A percentile compares a stretch with the other conserved stretches of the same genome.
Conservation (phyloP, 768 basidiomycete species). For the Pulveroboletus ravenelii region DNA sequence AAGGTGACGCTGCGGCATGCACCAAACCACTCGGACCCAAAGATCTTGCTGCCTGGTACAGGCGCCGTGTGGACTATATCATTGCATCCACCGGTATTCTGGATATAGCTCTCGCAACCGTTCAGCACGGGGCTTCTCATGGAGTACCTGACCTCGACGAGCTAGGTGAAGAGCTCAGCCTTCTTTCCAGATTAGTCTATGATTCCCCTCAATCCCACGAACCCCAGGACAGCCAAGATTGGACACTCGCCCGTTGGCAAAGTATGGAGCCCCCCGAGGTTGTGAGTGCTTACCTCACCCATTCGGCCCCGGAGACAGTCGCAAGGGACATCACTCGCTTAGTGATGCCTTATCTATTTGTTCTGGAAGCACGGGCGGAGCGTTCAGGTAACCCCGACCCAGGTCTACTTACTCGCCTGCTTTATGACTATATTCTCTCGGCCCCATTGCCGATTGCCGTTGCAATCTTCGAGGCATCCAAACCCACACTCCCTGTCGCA, state of each 20-base stretch:
- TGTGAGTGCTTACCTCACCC: conserved; percentile 68
- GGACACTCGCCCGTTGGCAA: conserved; percentile 75
- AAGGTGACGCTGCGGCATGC: conserved; percentile 4
- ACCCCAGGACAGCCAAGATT: conserved; percentile 50
- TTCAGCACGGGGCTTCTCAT: conserved; percentile 83
- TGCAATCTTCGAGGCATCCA: conserved; percentile 84
- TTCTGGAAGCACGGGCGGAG: conserved; percentile 85
- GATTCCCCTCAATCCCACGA: conserved; percentile 52
- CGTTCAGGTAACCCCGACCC: conserved; percentile 70
- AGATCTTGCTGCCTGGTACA: conserved; percentile 73
- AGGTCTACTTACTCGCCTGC: conserved; percentile 53
- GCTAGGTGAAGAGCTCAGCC: conserved; percentile 86
- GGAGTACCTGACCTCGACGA: conserved; percentile 76
- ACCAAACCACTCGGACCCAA: conserved; percentile 11
- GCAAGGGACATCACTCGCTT: conserved; percentile 66
- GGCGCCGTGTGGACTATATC: conserved; percentile 53
- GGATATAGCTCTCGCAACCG: conserved; percentile 69
- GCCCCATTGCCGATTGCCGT: conserved; percentile 65
- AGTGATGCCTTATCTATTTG: conserved; percentile 89
- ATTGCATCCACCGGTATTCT: conserved; percentile 68
- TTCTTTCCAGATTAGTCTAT: conserved; percentile 84
- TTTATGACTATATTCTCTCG: conserved; percentile 68
- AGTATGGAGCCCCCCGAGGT: conserved; percentile 60
- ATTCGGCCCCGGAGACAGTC: conserved; percentile 64
- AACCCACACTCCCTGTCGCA: conserved; percentile 70